Percentiles rank a stretch among this genome's conserved stretches.
Conservation (phyloP, 2,329 filamentous ascomycete genomes). For the Dactylellina haptotyla region DNA sequence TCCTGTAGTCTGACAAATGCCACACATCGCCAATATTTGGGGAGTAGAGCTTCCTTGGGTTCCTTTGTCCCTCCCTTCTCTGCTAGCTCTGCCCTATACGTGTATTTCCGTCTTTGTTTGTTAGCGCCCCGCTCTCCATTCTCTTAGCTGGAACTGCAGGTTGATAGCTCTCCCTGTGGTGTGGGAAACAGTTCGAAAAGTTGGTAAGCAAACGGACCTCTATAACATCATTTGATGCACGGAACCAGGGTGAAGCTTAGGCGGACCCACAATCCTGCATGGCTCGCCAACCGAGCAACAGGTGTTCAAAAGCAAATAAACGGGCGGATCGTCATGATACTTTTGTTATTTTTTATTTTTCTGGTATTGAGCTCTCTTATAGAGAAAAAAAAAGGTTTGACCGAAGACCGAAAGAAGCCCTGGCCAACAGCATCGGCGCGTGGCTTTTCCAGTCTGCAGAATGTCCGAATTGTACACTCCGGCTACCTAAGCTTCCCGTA, state of each 20-base stretch:
- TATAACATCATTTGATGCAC: slow-evolving; percentile 53
- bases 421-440: background rate
- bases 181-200: slow-evolving; percentile 31
- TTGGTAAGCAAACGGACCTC: slow-evolving; percentile 25
- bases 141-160: slow-evolving; percentile 19
- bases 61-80: background rate
- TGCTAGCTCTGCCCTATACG: too few relatives aligned
- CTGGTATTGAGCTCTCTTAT: slow-evolving; percentile 20
- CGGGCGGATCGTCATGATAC: slow-evolving; percentile 12
- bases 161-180: slow-evolving; percentile 12
- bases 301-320: slow-evolving; percentile 41
- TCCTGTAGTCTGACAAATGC: slow-evolving; percentile 37
- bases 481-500: background rate
- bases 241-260: slow-evolving; percentile 48
- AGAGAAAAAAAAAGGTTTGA: slow-evolving; percentile 12
- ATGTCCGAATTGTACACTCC: background rate
- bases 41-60: slow-evolving; percentile 14
- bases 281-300: slow-evolving; percentile 45
- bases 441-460: background rate
- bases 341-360: background rate
- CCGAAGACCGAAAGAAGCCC: background rate
- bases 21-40: background rate
- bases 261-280: slow-evolving; percentile 49
- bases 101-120: too few relatives aligned
- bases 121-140: slow-evolving; percentile 6